phyloP scores from a whole-genome alignment of 164 flowering plant genomes.

The Liriodendron chinense region DNA sequence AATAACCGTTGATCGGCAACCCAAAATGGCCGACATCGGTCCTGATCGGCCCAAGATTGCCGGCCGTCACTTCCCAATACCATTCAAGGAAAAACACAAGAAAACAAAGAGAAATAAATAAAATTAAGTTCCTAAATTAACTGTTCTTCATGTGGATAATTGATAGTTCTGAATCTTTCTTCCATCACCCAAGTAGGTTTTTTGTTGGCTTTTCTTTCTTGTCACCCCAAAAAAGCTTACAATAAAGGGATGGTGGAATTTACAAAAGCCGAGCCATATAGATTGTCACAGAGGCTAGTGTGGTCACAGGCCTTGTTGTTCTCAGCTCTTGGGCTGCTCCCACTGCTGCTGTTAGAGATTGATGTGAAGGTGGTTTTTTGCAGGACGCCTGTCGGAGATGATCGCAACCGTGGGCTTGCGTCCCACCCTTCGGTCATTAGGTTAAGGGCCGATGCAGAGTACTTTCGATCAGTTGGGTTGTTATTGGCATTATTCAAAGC shows the following conservation, averaged over 20 bases:
- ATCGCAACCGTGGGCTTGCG: conserved; percentile 44
- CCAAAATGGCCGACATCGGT: conserved; percentile 7
- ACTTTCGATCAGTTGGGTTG: conserved; percentile 28
- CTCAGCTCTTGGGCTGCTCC: conserved; percentile 72
- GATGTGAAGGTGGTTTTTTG: conserved; percentile 65
- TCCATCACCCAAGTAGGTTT: neutral
- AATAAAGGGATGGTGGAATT: conserved; percentile 33
- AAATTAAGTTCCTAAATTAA: conserved; percentile 7
- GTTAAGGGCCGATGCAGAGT: conserved; percentile 41
- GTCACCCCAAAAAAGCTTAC: conserved; percentile 9
- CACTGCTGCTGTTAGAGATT: conserved; percentile 79
- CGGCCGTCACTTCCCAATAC: neutral
- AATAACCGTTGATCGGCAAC: conserved; percentile 1
- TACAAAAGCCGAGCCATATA: conserved; percentile 30
- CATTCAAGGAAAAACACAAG: neutral
- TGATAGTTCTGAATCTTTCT: conserved; percentile 2
- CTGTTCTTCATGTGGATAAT: conserved; percentile 5
- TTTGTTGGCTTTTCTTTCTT: neutral
- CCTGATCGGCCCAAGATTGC: neutral
- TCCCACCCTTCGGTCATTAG: conserved; percentile 68
- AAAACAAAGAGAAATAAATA: conserved; percentile 6
- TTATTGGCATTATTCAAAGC: conserved; percentile 48
- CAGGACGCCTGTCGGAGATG: conserved; percentile 78
- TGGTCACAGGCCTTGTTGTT: conserved; percentile 29
- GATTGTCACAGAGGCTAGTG: conserved; percentile 33